Percentiles rank a stretch among this genome's conserved stretches.
Evolutionary conservation across 2,329 filamentous ascomycete species (phyloP).

Genomic region (Cytospora piceae): DNA sequence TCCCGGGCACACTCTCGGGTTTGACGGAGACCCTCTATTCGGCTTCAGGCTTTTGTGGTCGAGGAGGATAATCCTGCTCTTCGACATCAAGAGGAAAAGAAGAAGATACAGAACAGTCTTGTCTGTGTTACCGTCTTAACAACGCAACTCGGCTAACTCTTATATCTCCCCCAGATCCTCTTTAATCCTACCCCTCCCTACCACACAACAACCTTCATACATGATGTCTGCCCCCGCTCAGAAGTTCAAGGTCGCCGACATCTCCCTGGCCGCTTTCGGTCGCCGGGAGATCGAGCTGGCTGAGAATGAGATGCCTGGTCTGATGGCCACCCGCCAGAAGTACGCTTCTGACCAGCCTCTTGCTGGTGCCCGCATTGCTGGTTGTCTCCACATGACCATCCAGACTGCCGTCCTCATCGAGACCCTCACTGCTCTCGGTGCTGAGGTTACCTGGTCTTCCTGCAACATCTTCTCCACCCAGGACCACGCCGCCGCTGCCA

Average conservation of each 20-base stretch:
- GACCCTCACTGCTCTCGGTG: slow-evolving; percentile 91
- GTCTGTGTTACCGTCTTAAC: background rate
- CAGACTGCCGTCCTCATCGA: slow-evolving; percentile 99
- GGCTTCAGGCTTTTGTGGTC: slow-evolving; percentile 27
- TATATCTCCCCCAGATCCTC: slow-evolving; percentile 14
- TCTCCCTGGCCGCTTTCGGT: slow-evolving; percentile 96
- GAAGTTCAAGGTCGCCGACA: slow-evolving; percentile 98
- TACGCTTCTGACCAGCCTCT: slow-evolving; percentile 93
- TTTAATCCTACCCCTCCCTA: background rate
- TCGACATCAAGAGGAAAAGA: slow-evolving; percentile 3
- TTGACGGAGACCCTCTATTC: background rate
- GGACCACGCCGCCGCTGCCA: slow-evolving; percentile 96
- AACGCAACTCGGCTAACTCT: slow-evolving; percentile 21
- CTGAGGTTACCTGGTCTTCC: slow-evolving; percentile 97
- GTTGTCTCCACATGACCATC: slow-evolving; percentile 99
- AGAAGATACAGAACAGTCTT: background rate
- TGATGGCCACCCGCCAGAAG: slow-evolving; percentile 92
- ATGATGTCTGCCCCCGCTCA: slow-evolving; percentile 78
- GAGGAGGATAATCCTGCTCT: background rate
- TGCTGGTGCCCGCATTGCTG: slow-evolving; percentile 91
- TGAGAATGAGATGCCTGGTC: slow-evolving; percentile 95
- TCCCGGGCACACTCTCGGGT: background rate
- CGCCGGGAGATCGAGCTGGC: slow-evolving; percentile 99
- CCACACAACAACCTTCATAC: slow-evolving; percentile 35
- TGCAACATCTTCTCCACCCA: slow-evolving; percentile 99